A percentile compares a stretch with the other conserved stretches of the same genome.
Evolutionary conservation across 2,329 filamentous ascomycete species (phyloP).

Genomic region (Coniochaeta ligniaria): DNA sequence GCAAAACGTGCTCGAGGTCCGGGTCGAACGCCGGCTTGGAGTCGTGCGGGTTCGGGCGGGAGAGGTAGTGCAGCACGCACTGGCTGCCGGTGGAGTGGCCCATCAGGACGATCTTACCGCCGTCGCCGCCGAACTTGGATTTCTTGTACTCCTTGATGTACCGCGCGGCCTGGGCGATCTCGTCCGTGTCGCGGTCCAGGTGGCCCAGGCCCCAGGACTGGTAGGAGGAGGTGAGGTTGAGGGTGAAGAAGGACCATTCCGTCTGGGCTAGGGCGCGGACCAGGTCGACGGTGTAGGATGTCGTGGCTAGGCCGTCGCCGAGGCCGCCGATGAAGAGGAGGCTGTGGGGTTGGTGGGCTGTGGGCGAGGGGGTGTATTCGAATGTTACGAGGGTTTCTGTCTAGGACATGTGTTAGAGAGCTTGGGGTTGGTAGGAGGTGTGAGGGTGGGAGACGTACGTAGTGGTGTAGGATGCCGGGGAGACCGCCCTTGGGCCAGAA

Average conservation of each 20-base stretch:
- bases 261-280: conserved; percentile 28
- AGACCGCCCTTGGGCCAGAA: conserved; percentile 25
- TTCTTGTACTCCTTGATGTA: conserved; percentile 25
- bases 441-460: conserved; percentile 13
- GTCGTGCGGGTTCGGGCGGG: conserved; percentile 29
- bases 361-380: conserved; percentile 23
- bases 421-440: background rate
- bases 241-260: conserved; percentile 26
- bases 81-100: conserved; percentile 63
- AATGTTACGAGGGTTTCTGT: conserved; percentile 29
- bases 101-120: conserved; percentile 55
- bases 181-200: conserved; percentile 27
- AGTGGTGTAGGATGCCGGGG: conserved; percentile 24
- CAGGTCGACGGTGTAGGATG: conserved; percentile 37
- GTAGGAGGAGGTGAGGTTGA: conserved; percentile 31
- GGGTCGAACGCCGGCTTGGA: conserved; percentile 13
- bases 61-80: conserved; percentile 56
- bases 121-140: conserved; percentile 17
- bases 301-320: conserved; percentile 40
- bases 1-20: conserved; percentile 21
- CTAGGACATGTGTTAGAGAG: conserved; percentile 12
- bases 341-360: conserved; percentile 29
- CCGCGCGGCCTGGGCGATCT: conserved; percentile 21
- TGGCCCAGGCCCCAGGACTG: conserved; percentile 26
- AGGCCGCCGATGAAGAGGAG: conserved; percentile 46